Percentiles rank a stretch among this genome's conserved stretches.
Conservation (phyloP, 1,284 basidiomycete genomes). For the Fistulina hepatica region DNA sequence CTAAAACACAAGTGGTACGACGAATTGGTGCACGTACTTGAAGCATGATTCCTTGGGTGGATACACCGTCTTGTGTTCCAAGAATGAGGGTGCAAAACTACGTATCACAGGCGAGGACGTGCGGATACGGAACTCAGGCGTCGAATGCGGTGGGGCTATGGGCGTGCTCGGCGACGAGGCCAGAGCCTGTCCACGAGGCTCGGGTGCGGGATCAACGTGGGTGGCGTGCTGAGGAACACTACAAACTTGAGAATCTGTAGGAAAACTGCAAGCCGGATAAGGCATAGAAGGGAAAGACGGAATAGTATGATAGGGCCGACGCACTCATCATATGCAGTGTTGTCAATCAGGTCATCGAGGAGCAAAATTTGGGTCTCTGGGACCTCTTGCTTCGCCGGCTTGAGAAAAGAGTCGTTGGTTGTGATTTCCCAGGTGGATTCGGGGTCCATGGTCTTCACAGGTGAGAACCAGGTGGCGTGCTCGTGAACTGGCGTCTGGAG, state of each 20-base stretch:
- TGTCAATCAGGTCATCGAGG: conserved; percentile 61
- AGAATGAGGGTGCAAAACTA: conserved; percentile 37
- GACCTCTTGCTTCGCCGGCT: conserved; percentile 29
- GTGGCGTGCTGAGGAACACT: conserved; percentile 21
- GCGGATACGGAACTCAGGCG: conserved; percentile 30
- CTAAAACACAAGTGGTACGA: conserved; percentile 6
- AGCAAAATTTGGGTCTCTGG: conserved; percentile 46
- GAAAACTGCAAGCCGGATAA: conserved; percentile 12
- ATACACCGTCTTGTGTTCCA: conserved; percentile 47
- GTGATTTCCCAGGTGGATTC: conserved; percentile 27
- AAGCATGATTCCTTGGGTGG: conserved; percentile 64
- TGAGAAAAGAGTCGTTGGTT: conserved; percentile 16
- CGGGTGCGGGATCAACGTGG: conserved; percentile 19
- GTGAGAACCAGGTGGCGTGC: conserved; percentile 42
- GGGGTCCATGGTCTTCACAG: conserved; percentile 26
- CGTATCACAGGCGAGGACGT: conserved; percentile 46
- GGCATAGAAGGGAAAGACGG: too few relatives aligned
- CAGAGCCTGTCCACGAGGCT: conserved; percentile 9
- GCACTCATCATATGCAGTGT: conserved; percentile 63
- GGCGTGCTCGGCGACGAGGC: conserved; percentile 9
- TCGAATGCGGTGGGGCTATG: conserved; percentile 22
- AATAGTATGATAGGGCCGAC: conserved; percentile 20
- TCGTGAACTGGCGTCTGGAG: too few relatives aligned
- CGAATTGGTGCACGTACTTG: conserved; percentile 40
- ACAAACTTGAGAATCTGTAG: conserved; percentile 16